Evolutionary conservation across 2,329 filamentous ascomycete species (phyloP).

Genomic region (Thelonectria olida): DNA sequence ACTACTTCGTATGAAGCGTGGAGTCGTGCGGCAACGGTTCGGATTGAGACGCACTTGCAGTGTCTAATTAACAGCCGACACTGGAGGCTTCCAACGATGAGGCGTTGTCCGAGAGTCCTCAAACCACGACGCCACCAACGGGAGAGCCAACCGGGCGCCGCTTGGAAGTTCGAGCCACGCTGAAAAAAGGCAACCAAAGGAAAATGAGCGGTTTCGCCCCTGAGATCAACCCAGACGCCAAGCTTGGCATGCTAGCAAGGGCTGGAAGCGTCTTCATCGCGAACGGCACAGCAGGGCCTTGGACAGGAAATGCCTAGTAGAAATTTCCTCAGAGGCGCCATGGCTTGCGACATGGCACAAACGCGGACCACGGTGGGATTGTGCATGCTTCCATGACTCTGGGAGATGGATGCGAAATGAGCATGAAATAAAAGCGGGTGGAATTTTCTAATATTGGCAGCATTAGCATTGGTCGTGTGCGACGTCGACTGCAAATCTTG

Average conservation of each 20-base stretch:
- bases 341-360: neutral
- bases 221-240: conserved; percentile 7
- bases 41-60: conserved; percentile 12
- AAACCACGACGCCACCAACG: conserved; percentile 1
- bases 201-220: conserved; percentile 3
- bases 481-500: conserved; percentile 1
- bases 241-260: conserved; percentile 2
- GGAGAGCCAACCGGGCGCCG: conserved; percentile 1
- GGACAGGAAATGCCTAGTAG: conserved; percentile 11
- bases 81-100: neutral
- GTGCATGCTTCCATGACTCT: conserved; percentile 6
- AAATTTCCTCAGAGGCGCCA: conserved; percentile 11
- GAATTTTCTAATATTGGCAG: conserved; percentile 11
- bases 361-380: neutral
- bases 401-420: conserved; percentile 16
- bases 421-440: conserved; percentile 13
- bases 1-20: neutral
- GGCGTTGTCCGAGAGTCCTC: neutral
- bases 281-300: neutral
- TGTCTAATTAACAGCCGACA: neutral
- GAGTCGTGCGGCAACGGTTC: conserved; percentile 3
- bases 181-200: neutral
- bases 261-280: neutral
- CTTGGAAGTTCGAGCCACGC: neutral
- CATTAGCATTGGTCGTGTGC: conserved; percentile 13